phyloP scores from a whole-genome alignment of 441 rosid genomes.

The Pelargonium citronellum region DNA sequence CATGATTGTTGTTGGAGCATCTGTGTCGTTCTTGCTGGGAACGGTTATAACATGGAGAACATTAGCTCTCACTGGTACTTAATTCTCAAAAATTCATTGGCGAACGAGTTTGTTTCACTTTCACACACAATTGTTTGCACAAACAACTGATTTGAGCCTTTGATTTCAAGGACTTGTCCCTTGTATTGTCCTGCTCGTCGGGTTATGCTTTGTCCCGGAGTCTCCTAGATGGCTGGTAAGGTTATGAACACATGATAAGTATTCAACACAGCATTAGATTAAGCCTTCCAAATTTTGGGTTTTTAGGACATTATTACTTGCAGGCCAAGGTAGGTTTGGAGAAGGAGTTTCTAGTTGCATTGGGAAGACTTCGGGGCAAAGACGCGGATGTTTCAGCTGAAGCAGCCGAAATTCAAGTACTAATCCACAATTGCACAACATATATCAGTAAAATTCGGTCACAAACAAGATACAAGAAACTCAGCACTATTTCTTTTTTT shows the following conservation, averaged over 20 bases:
- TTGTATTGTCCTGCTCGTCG: conserved; percentile 40
- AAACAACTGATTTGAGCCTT: no score
- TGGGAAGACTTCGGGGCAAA: conserved; percentile 39
- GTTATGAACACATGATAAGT: not conserved
- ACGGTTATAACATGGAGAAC: conserved; percentile 67
- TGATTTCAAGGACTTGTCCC: conserved; percentile 35
- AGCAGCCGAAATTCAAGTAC: conserved; percentile 33
- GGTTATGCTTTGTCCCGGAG: conserved; percentile 44
- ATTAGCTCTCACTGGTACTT: conserved; percentile 69
- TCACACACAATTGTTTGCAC: not conserved
- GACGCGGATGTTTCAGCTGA: conserved; percentile 39
- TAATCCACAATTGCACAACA: no score
- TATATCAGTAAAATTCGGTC: not conserved
- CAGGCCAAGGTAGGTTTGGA: conserved; percentile 46
- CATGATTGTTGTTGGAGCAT: conserved; percentile 66
- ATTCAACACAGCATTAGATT: no score
- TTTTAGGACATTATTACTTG: conserved; percentile 9
- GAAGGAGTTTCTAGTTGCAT: conserved; percentile 36
- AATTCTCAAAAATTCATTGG: not conserved
- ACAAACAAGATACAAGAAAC: not conserved
- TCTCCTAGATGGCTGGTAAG: conserved; percentile 59
- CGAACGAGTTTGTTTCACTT: not conserved
- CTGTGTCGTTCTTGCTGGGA: conserved; percentile 57
- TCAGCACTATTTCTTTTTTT: not conserved
- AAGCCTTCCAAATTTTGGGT: no score